Percentiles rank a stretch among this genome's conserved stretches.
phyloP scores from a whole-genome alignment of 768 basidiomycete genomes.

The Coprinopsis sp. region DNA sequence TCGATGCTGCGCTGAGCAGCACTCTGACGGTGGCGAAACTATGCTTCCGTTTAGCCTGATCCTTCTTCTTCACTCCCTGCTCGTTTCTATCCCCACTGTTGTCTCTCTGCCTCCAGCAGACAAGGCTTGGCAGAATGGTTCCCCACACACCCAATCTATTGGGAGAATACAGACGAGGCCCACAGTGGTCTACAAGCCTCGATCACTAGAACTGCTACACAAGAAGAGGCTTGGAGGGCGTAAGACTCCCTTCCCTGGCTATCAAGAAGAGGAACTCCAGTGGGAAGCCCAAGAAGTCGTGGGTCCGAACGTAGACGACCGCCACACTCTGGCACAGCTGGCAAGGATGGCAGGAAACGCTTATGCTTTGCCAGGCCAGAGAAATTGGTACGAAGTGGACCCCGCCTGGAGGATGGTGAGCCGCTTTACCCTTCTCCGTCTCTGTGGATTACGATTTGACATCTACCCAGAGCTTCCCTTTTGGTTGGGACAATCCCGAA shows the following conservation, averaged over 20 bases:
- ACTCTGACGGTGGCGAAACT: no score
- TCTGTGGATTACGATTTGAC: no score
- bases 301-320: conserved; percentile 76
- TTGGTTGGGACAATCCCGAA: conserved; percentile 70
- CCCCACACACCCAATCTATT: neutral
- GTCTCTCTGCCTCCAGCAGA: no score
- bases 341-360: conserved; percentile 90
- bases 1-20: no score
- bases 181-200: conserved; percentile 59
- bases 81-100: neutral
- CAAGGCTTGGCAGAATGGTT: neutral
- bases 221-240: conserved; percentile 47
- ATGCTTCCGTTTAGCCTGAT: neutral
- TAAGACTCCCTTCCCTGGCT: conserved; percentile 37
- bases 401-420: conserved; percentile 61
- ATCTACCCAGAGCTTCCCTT: conserved; percentile 77
- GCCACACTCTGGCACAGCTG: conserved; percentile 74
- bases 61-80: neutral
- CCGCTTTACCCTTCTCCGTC: conserved; percentile 2
- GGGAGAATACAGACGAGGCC: conserved; percentile 30
- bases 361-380: conserved; percentile 66
- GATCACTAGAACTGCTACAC: conserved; percentile 45
- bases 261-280: conserved; percentile 36
- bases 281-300: conserved; percentile 68
- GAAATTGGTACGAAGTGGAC: conserved; percentile 82